Percentiles rank a stretch among this genome's conserved stretches.
phyloP scores from a whole-genome alignment of 192 early-diverging fungal genomes.

The Rhizophagus sp. region DNA sequence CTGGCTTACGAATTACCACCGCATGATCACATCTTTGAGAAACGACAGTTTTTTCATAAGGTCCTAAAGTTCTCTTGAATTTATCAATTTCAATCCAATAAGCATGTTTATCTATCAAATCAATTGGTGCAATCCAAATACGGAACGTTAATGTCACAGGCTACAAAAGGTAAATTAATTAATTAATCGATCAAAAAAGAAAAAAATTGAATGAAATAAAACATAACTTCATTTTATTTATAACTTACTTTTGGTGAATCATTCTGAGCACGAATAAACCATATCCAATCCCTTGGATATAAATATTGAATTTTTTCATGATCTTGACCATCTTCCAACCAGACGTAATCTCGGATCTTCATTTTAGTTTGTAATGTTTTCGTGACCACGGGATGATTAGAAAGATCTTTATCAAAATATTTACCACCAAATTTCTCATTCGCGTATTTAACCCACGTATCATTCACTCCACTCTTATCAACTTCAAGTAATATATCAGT shows the following conservation, averaged over 20 bases:
- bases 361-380: slow-evolving; percentile 1
- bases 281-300: slow-evolving; percentile 10
- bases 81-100: slow-evolving; percentile 17
- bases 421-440: slow-evolving; percentile 4
- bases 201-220: neutral
- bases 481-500: neutral
- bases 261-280: neutral
- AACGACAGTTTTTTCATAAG: slow-evolving; percentile 10
- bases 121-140: slow-evolving; percentile 1
- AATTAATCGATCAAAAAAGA: neutral
- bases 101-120: neutral
- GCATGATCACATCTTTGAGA: neutral
- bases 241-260: neutral
- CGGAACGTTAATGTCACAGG: neutral
- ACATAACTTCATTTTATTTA: neutral
- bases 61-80: neutral
- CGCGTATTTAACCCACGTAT: neutral
- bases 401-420: neutral
- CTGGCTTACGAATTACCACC: slow-evolving; percentile 1
- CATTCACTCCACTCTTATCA: neutral
- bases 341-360: neutral
- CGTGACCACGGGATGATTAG: neutral
- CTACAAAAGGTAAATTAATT: neutral
- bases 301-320: slow-evolving; percentile 3
- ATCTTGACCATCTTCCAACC: neutral